A percentile compares a stretch with the other conserved stretches of the same genome.
These are phyloP conservation scores for Gastrodia elata DNA, from an alignment of 106 monocot genomes.

Conservation along the genomic window DNA sequence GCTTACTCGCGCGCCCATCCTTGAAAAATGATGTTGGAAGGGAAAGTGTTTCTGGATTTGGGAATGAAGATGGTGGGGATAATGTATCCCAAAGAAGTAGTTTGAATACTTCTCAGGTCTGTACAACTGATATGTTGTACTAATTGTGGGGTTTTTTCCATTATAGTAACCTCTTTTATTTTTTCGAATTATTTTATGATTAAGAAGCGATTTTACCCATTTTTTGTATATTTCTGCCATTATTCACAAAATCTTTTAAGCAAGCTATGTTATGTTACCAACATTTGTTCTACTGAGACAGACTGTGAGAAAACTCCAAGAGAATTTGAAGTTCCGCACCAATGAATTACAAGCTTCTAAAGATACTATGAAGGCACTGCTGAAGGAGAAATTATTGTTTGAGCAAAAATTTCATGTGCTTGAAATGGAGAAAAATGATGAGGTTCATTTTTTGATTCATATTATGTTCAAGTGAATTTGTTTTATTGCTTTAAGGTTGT, in stretches of 20 bases:
- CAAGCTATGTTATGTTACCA: background rate
- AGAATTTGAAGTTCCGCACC: slow-evolving; percentile 36
- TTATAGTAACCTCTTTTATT: background rate
- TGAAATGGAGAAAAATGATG: slow-evolving; percentile 71
- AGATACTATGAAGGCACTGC: slow-evolving; percentile 40
- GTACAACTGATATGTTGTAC: too few species aligned
- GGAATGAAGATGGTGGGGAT: slow-evolving; percentile 16
- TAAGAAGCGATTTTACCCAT: background rate
- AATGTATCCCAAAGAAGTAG: slow-evolving; percentile 11
- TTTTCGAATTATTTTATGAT: background rate
- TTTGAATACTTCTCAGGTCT: slow-evolving; percentile 29
- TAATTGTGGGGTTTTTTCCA: too few species aligned
- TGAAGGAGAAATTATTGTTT: slow-evolving; percentile 65
- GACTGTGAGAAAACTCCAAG: slow-evolving; percentile 50
- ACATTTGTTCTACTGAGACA: slow-evolving; percentile 13
- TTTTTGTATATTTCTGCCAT: background rate
- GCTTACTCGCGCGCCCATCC: slow-evolving; percentile 15
- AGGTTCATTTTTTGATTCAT: slow-evolving; percentile 28
- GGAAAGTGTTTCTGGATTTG: slow-evolving; percentile 9
- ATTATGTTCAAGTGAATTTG: background rate
- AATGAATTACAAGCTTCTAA: slow-evolving; percentile 58
- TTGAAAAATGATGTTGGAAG: slow-evolving; percentile 14
- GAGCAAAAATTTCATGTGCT: slow-evolving; percentile 71
- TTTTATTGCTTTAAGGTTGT: background rate
- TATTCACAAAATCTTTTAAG: background rate